Evolutionary conservation across 2,329 filamentous ascomycete genomes (phyloP).

Genomic region (Pyrenophora seminiperda): DNA sequence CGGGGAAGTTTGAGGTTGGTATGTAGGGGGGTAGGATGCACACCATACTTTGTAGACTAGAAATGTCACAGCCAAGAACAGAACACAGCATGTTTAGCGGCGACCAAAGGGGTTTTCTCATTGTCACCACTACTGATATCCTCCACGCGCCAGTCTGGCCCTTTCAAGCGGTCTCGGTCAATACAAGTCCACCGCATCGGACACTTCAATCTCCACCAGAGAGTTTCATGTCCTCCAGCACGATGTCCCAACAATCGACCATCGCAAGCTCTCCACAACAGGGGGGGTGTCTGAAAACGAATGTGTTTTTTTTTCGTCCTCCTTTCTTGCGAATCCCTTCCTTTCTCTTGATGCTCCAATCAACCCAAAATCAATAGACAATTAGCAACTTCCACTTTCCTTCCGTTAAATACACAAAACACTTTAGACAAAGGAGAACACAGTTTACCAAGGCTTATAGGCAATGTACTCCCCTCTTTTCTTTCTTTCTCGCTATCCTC

Average conservation of each 20-base stretch:
- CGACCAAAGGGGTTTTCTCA: slow-evolving; percentile 34
- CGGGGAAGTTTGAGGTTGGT: slow-evolving; percentile 53
- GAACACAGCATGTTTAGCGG: slow-evolving; percentile 26
- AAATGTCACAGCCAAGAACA: slow-evolving; percentile 6
- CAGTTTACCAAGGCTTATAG: slow-evolving; percentile 28
- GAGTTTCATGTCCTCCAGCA: slow-evolving; percentile 30
- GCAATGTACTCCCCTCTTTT: slow-evolving; percentile 40
- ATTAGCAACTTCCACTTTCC: slow-evolving; percentile 6
- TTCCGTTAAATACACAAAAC: slow-evolving; percentile 19
- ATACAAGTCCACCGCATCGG: slow-evolving; percentile 28
- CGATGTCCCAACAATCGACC: slow-evolving; percentile 21
- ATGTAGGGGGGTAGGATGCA: slow-evolving; percentile 12
- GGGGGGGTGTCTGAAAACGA: slow-evolving; percentile 22
- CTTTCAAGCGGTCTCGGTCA: slow-evolving; percentile 36
- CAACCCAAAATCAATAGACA: background rate
- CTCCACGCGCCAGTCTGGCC: slow-evolving; percentile 28
- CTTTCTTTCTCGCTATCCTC: background rate
- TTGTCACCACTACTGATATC: slow-evolving; percentile 35
- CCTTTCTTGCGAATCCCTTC: too few species aligned
- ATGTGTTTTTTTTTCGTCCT: slow-evolving; percentile 24
- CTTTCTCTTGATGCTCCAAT: background rate
- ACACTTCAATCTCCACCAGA: slow-evolving; percentile 23
- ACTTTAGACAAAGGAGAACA: slow-evolving; percentile 40
- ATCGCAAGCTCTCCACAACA: slow-evolving; percentile 28
- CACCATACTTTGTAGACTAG: slow-evolving; percentile 4